Percentiles rank a stretch among this genome's conserved stretches.
Evolutionary conservation across 192 early-diverging fungal genomes (phyloP).

Genomic region (Coemansia sp.): DNA sequence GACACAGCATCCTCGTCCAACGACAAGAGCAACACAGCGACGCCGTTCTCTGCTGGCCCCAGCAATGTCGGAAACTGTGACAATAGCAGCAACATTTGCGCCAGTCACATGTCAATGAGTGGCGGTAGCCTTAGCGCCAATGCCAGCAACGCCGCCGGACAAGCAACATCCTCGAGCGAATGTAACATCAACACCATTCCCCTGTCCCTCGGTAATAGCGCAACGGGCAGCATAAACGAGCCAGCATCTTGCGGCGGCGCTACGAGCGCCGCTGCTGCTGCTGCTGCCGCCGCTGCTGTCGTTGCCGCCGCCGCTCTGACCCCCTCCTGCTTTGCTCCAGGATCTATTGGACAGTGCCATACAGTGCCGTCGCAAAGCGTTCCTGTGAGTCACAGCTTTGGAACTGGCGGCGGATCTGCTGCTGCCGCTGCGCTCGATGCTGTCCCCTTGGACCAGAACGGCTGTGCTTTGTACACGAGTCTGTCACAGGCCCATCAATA

Average conservation of each 20-base stretch:
- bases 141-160: not conserved
- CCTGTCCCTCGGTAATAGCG: constrained; percentile 2
- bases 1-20: constrained; percentile 2
- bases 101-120: not conserved
- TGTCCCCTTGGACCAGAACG: constrained; percentile 10
- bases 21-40: constrained; percentile 2
- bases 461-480: constrained; percentile 4
- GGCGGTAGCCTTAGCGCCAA: constrained; percentile 7
- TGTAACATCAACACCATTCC: not conserved
- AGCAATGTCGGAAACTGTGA: not conserved
- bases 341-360: not conserved
- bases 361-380: constrained; percentile 5
- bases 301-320: not conserved
- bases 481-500: not conserved
- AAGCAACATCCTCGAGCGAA: not conserved
- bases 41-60: not conserved
- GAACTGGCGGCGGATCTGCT: not conserved
- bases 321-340: constrained; percentile 1
- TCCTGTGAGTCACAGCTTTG: not conserved
- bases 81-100: constrained; percentile 1
- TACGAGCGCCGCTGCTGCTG: not conserved
- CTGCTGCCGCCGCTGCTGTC: not conserved
- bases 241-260: not conserved
- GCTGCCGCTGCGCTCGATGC: constrained; percentile 3
- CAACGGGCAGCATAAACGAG: not conserved